Percentiles rank a stretch among this genome's conserved stretches.
phyloP scores from a whole-genome alignment of 2,329 filamentous ascomycete species.

The Alternaria brassicae region DNA sequence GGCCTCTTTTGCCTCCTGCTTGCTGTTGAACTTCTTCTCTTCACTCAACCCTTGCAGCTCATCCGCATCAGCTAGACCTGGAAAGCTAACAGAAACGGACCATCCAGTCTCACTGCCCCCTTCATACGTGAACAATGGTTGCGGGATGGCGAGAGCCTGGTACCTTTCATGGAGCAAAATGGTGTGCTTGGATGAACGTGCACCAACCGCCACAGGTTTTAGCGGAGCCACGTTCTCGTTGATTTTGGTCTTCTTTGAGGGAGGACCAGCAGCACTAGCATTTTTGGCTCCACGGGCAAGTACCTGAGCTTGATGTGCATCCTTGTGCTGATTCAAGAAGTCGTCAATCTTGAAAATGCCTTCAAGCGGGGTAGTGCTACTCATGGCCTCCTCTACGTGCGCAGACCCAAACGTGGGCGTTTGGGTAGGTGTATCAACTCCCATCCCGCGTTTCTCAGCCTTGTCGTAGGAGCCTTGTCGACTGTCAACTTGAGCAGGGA shows the following conservation, averaged over 20 bases:
- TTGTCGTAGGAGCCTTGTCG: not conserved
- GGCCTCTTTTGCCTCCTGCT: slow-evolving; percentile 55
- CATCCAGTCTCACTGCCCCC: slow-evolving; percentile 26
- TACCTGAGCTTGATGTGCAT: slow-evolving; percentile 12
- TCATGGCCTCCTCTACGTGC: not conserved
- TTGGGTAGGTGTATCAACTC: slow-evolving; percentile 12
- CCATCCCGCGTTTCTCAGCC: slow-evolving; percentile 13
- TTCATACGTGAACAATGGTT: slow-evolving; percentile 30
- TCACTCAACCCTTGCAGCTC: slow-evolving; percentile 28
- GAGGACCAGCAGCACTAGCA: not conserved
- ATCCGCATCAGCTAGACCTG: slow-evolving; percentile 16
- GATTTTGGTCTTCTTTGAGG: slow-evolving; percentile 16
- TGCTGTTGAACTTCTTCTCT: slow-evolving; percentile 42
- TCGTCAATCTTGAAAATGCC: slow-evolving; percentile 30
- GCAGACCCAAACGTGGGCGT: not conserved
- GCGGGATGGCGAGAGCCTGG: slow-evolving; percentile 32
- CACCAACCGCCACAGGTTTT: slow-evolving; percentile 30
- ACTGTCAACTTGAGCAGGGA: not conserved
- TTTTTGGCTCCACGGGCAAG: slow-evolving; percentile 15
- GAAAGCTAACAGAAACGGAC: slow-evolving; percentile 33
- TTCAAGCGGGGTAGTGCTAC: not conserved
- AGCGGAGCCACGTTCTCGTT: not conserved
- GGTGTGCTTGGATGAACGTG: slow-evolving; percentile 28
- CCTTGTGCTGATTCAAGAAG: slow-evolving; percentile 21
- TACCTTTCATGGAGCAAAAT: slow-evolving; percentile 34